A percentile compares a stretch with the other conserved stretches of the same genome.
phyloP scores from a whole-genome alignment of 164 flowering plant species.

The Litsea cubeba region DNA sequence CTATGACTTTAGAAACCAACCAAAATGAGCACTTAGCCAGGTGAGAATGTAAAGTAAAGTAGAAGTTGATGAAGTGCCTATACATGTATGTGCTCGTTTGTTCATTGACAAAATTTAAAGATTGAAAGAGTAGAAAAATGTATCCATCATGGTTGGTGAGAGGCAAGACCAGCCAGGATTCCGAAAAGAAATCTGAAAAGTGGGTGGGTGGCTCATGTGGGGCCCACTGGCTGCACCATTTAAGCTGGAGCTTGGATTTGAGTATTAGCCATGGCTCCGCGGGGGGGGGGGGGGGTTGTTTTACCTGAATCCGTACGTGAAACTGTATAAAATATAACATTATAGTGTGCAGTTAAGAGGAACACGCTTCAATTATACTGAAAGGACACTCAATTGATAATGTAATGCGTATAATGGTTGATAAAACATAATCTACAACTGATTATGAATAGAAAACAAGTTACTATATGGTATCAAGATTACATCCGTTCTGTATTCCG shows the following conservation, averaged over 20 bases:
- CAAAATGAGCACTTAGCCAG: too few relatives aligned
- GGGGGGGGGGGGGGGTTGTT: too few relatives aligned
- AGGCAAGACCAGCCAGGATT: neutral
- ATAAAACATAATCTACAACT: too few relatives aligned
- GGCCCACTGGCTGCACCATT: neutral
- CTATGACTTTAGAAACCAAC: too few relatives aligned
- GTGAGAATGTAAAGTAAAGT: too few relatives aligned
- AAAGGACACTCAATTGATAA: neutral
- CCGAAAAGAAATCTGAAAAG: too few relatives aligned
- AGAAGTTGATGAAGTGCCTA: too few relatives aligned
- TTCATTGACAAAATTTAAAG: neutral
- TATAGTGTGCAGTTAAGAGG: neutral
- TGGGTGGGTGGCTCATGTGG: neutral
- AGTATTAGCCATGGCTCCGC: neutral
- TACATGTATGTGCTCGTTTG: too few relatives aligned
- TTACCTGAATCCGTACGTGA: neutral
- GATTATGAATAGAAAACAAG: too few relatives aligned
- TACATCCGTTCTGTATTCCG: too few relatives aligned
- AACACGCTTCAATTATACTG: neutral
- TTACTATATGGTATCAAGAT: too few relatives aligned
- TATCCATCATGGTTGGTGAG: neutral
- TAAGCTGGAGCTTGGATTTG: neutral
- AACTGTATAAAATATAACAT: neutral
- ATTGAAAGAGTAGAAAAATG: constrained; percentile 1
- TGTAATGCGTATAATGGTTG: too few relatives aligned